These are phyloP conservation scores for Aspergillus amoenus DNA, from an alignment of 2,329 filamentous ascomycete genomes.

Conservation along the genomic window DNA sequence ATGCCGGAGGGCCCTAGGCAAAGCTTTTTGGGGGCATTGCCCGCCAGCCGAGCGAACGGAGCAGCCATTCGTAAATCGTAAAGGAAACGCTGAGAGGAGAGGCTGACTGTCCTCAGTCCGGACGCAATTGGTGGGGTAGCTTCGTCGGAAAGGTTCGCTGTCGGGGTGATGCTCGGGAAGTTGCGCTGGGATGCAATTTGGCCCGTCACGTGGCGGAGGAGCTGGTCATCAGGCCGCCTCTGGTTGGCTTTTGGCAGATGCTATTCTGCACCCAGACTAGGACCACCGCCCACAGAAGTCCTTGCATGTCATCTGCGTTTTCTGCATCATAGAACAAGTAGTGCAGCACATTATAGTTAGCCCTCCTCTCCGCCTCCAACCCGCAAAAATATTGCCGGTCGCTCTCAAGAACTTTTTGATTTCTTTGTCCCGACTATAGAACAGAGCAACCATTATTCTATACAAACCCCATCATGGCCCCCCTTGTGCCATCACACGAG, in stretches of 20 bases:
- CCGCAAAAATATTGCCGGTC: conserved; percentile 28
- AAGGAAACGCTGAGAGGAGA: conserved; percentile 22
- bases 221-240: conserved; percentile 36
- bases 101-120: conserved; percentile 36
- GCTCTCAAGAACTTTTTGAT: conserved; percentile 35
- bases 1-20: conserved; percentile 54
- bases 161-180: conserved; percentile 30
- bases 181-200: conserved; percentile 36
- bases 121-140: conserved; percentile 36
- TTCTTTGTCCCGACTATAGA: conserved; percentile 20
- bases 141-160: conserved; percentile 30
- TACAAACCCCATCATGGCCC: conserved; percentile 37
- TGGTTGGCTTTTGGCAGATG: conserved; percentile 29
- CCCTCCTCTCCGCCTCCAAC: conserved; percentile 25
- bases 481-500: conserved; percentile 41
- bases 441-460: conserved; percentile 14
- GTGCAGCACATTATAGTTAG: conserved; percentile 19
- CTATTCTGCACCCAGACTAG: conserved; percentile 20
- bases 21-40: conserved; percentile 60
- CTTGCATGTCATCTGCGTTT: neutral
- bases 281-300: neutral
- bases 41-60: conserved; percentile 59
- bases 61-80: conserved; percentile 54
- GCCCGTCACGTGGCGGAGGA: conserved; percentile 32
- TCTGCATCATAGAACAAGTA: neutral